phyloP scores from a whole-genome alignment of 495 filamentous ascomycete species.

The Xylaria castorea region DNA sequence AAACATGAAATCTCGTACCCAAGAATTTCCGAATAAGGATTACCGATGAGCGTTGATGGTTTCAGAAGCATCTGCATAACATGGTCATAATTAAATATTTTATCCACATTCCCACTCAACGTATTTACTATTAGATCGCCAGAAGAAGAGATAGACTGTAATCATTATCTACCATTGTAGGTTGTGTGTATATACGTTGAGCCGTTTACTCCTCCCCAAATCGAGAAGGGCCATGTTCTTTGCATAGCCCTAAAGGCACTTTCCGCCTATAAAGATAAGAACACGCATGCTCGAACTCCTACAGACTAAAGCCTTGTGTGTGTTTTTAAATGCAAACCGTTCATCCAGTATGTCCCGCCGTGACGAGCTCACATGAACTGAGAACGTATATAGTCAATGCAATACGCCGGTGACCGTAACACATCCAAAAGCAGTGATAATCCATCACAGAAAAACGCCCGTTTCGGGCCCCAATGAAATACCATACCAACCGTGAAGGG shows the following conservation, averaged over 20 bases:
- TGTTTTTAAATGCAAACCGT: neutral
- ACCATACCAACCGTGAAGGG: neutral
- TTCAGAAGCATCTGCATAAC: neutral
- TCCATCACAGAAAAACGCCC: neutral
- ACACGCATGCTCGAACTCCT: conserved; percentile 8
- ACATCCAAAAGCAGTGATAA: neutral
- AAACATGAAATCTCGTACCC: too few relatives aligned
- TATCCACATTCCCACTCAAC: too few relatives aligned
- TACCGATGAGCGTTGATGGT: neutral
- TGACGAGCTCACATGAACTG: neutral
- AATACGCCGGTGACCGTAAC: conserved; percentile 13
- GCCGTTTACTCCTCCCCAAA: neutral
- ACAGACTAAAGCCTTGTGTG: neutral
- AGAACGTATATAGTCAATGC: conserved; percentile 19
- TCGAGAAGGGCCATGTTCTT: neutral
- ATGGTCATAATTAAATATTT: neutral
- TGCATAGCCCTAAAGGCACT: neutral
- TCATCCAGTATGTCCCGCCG: neutral
- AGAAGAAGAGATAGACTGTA: neutral
- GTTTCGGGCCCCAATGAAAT: neutral
- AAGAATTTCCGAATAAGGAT: neutral
- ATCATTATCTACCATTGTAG: conserved; percentile 8
- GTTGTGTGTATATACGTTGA: conserved; percentile 3
- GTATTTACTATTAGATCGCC: neutral
- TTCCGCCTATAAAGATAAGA: neutral